Percentiles rank a stretch among this genome's conserved stretches.
phyloP scores from a whole-genome alignment of 2,329 filamentous ascomycete genomes.

The Trichophyton schoenleinii region DNA sequence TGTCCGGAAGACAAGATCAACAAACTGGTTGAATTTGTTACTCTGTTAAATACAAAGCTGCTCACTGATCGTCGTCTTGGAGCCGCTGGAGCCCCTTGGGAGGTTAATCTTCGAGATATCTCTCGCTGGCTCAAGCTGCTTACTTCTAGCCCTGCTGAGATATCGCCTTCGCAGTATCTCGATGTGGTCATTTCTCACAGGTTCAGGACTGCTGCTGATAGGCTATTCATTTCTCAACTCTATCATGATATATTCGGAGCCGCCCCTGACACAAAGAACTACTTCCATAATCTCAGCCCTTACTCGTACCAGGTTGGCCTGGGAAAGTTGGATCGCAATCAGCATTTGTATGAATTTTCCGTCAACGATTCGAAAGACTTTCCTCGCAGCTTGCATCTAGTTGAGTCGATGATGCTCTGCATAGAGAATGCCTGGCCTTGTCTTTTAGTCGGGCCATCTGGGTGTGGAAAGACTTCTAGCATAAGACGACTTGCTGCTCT shows the following conservation, averaged over 20 bases:
- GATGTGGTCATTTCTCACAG: constrained; percentile 74
- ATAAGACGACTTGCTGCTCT: constrained; percentile 69
- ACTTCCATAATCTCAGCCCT: constrained; percentile 58
- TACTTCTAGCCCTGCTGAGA: constrained; percentile 46
- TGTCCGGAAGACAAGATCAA: constrained; percentile 48
- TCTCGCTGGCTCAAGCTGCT: constrained; percentile 73
- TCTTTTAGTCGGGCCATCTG: constrained; percentile 74
- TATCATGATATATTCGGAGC: constrained; percentile 53
- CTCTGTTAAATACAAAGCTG: constrained; percentile 61
- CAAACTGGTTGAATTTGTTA: constrained; percentile 67
- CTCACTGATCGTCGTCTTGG: constrained; percentile 44
- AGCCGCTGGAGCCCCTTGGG: constrained; percentile 65
- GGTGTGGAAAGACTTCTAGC: constrained; percentile 73
- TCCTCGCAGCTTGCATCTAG: constrained; percentile 45
- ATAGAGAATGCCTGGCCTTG: constrained; percentile 78
- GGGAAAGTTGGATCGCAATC: constrained; percentile 53
- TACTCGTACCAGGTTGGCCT: constrained; percentile 66
- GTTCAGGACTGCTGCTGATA: constrained; percentile 63
- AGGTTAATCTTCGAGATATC: constrained; percentile 86
- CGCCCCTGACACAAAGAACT: constrained; percentile 41
- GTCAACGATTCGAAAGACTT: constrained; percentile 25
- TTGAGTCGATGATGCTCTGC: constrained; percentile 80
- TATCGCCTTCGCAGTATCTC: constrained; percentile 61
- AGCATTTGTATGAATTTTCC: constrained; percentile 24
- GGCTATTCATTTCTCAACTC: constrained; percentile 50